Base-by-base conservation (phyloP, 345 rosid genomes). In the Populus simonii region DNA sequence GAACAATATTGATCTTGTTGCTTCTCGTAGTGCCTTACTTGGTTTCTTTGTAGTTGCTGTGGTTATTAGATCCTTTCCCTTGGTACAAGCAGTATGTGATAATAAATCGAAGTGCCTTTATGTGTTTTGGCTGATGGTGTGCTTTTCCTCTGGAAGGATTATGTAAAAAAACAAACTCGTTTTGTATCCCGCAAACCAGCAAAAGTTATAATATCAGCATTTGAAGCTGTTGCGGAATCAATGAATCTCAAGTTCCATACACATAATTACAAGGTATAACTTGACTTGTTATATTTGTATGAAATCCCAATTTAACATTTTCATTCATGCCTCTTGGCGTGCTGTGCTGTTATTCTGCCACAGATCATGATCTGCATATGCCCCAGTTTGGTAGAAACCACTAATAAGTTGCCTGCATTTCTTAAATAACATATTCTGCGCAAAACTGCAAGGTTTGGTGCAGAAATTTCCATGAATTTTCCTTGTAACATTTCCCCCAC, bases 141-240 rank as follows among this genome's bases (percentile, higher is more conserved):
- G 10, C 18, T 25, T 77, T 76, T 70, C 55, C 49, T 61, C 70
- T 79, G 6, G 74, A 88, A 94, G 96, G 98, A 94, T 83, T 89
- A 78, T 81, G 83, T 92, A 51, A 92, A 88, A 80, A 82, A 91
- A 74, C 98, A 92, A 86, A 94, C 98, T 31, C 96, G 96, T 77
- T 92, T 92, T 85, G 93, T 94, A 38, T 94, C 96, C 74, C 85
- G 90, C 71, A 84, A 84, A 70, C 89, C 92, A 29, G 92, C 98
- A 33, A 88, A 83, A 74, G 90, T 72, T 55, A 89, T 96, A 83
- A 80, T 91, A 73, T 88, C 96, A 76, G 83, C 85, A 2, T 84
- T 92, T 77, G 94, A 91, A 85, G 87, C 86, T 78, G 93, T 86
- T 87, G 96, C 97, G 8, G 76, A 83, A 80, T 90, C 89, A 65